Percentiles rank a stretch among this genome's conserved stretches.
Evolutionary conservation across 2,329 filamentous ascomycete genomes (phyloP).

Genomic region (Rugonectria rugulosa): DNA sequence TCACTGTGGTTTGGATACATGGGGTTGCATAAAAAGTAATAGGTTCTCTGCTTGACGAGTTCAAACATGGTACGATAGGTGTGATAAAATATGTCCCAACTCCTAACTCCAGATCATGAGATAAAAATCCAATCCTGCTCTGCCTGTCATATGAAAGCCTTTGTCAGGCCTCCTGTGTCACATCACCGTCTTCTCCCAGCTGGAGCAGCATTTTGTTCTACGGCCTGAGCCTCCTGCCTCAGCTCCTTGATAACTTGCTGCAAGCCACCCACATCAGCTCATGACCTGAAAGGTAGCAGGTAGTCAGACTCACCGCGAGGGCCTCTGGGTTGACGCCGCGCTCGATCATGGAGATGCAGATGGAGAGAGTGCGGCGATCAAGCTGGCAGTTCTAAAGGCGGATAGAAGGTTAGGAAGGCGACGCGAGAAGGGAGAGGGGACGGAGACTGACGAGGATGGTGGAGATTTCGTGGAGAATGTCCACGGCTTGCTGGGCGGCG

Average conservation of each 20-base stretch:
- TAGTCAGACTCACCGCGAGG: constrained; percentile 72
- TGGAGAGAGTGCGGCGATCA: constrained; percentile 87
- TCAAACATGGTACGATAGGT: background rate
- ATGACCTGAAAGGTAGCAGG: fast-evolving
- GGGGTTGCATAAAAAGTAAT: constrained; percentile 3
- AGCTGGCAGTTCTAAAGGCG: constrained; percentile 83
- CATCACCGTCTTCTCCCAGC: constrained; percentile 39
- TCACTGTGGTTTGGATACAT: constrained; percentile 4
- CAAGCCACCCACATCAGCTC: background rate
- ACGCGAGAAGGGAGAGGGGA: background rate
- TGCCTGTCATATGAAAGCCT: background rate
- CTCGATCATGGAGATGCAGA: constrained; percentile 96
- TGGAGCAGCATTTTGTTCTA: constrained; percentile 51
- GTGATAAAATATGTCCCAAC: constrained; percentile 1
- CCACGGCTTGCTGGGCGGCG: constrained; percentile 82
- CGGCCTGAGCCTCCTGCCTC: constrained; percentile 62
- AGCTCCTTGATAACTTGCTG: constrained; percentile 69
- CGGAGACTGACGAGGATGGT: constrained; percentile 77
- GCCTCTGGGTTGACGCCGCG: constrained; percentile 97
- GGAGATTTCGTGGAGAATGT: constrained; percentile 85
- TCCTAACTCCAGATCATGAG: background rate
- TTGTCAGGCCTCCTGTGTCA: background rate
- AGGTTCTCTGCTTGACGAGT: background rate
- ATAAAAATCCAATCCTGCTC: background rate
- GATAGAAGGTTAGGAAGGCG: constrained; percentile 20